phyloP scores from a whole-genome alignment of 441 rosid genomes.

The Cnidoscolus chayamansa region DNA sequence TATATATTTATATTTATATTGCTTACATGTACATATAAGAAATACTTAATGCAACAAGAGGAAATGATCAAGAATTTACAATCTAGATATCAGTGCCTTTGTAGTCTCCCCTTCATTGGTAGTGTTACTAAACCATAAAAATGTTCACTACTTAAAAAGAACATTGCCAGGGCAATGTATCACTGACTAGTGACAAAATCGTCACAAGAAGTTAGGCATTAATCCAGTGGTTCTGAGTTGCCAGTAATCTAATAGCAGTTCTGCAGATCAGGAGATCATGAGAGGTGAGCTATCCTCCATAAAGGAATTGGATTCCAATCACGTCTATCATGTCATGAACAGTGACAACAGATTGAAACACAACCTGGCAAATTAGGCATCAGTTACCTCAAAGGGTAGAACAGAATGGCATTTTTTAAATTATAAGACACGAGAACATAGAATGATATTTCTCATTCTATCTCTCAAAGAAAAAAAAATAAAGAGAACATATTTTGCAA shows the following conservation, averaged over 20 bases:
- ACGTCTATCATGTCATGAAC: not conserved
- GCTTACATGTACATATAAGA: not conserved
- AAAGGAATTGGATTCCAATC: not conserved
- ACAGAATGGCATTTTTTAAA: not conserved
- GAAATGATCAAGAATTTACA: not conserved
- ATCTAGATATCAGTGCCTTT: not conserved
- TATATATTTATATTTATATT: not conserved
- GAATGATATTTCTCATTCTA: not conserved
- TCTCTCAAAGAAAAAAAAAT: not conserved
- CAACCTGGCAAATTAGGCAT: not conserved
- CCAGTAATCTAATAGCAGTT: too few relatives aligned
- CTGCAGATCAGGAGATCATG: not conserved
- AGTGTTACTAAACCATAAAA: not conserved
- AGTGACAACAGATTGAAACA: not conserved
- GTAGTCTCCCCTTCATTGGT: not conserved
- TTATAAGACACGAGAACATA: not conserved
- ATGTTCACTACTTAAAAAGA: not conserved
- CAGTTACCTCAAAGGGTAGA: not conserved
- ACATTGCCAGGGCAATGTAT: not conserved
- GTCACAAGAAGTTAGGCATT: too few relatives aligned
- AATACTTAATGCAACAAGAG: not conserved
- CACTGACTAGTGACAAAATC: too few relatives aligned
- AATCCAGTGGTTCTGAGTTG: too few relatives aligned
- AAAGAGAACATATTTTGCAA: not conserved
- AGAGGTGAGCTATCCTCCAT: not conserved